Conservation (phyloP, 1,284 basidiomycete species). For the Pterulicium gracile region DNA sequence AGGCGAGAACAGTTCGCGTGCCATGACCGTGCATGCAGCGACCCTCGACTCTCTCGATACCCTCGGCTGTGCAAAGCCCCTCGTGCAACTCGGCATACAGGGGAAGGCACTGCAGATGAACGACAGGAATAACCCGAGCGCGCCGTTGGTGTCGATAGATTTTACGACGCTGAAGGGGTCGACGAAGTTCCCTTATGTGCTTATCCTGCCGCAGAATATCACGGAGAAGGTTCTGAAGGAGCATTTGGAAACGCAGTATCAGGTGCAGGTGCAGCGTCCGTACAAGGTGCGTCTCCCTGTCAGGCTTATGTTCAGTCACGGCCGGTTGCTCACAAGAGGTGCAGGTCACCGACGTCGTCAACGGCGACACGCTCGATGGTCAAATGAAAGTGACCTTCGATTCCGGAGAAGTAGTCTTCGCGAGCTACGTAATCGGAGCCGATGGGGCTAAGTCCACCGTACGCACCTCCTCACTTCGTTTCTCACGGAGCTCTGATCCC, state of each 20-base stretch:
- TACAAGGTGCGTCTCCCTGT: too few species aligned
- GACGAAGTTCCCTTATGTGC: conserved; percentile 34
- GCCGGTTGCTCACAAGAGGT: too few species aligned
- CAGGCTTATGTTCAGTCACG: too few species aligned
- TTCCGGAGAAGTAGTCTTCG: conserved; percentile 30
- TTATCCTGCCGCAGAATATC: conserved; percentile 34
- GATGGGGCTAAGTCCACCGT: conserved; percentile 46
- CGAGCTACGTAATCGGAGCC: conserved; percentile 42
- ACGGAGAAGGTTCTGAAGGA: conserved; percentile 32
- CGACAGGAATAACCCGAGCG: conserved; percentile 16
- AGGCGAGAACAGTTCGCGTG: conserved; percentile 26
- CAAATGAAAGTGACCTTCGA: conserved; percentile 37
- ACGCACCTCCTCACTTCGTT: conserved; percentile 11
- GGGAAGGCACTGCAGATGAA: conserved; percentile 16
- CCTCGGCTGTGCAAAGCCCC: conserved; percentile 29
- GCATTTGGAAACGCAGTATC: conserved; percentile 6
- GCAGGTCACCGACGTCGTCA: conserved; percentile 19
- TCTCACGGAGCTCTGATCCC: neutral
- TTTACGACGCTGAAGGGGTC: conserved; percentile 22
- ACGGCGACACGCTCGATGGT: conserved; percentile 13
- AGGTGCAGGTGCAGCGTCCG: conserved; percentile 16
- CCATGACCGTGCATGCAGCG: conserved; percentile 30
- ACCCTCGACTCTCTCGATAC: conserved; percentile 35
- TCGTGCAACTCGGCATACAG: conserved; percentile 30
- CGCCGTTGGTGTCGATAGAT: conserved; percentile 19